phyloP scores from a whole-genome alignment of 805 yeast genomes.

The Tetrapisispora iriomotensis region DNA sequence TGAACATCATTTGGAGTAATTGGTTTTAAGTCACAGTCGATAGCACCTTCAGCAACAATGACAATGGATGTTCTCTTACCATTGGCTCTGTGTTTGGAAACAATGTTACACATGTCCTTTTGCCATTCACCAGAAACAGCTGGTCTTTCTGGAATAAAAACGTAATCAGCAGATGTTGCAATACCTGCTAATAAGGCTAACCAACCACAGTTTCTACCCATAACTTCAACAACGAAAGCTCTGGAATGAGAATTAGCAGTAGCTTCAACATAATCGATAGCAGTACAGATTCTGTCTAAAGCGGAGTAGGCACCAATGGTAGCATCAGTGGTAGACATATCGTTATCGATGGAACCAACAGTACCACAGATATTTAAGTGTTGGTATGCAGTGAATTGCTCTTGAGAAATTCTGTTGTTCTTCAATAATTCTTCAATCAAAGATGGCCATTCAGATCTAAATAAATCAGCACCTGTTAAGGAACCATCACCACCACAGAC shows the following conservation, averaged over 20 bases:
- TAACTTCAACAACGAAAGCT: conserved; percentile 76
- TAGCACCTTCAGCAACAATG: conserved; percentile 80
- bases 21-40: conserved; percentile 56
- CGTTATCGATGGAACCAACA: conserved; percentile 79
- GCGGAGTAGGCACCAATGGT: conserved; percentile 79
- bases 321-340: conserved; percentile 76
- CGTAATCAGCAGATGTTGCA: conserved; percentile 70
- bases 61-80: conserved; percentile 76
- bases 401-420: conserved; percentile 36
- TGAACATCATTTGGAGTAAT: conserved; percentile 58
- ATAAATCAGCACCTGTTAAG: conserved; percentile 70
- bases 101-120: conserved; percentile 54
- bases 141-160: conserved; percentile 74
- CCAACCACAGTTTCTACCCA: conserved; percentile 92
- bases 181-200: conserved; percentile 73
- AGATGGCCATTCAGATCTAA: conserved; percentile 70
- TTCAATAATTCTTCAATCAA: conserved; percentile 49
- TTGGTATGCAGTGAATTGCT: conserved; percentile 39
- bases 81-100: conserved; percentile 51
- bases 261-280: conserved; percentile 70
- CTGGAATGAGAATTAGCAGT: conserved; percentile 77
- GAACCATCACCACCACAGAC: conserved; percentile 85
- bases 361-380: conserved; percentile 63
- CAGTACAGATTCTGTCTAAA: conserved; percentile 60
- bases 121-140: conserved; percentile 56